Base-by-base conservation (phyloP, 1,284 basidiomycete genomes). In the Microbotryum intermedium region DNA sequence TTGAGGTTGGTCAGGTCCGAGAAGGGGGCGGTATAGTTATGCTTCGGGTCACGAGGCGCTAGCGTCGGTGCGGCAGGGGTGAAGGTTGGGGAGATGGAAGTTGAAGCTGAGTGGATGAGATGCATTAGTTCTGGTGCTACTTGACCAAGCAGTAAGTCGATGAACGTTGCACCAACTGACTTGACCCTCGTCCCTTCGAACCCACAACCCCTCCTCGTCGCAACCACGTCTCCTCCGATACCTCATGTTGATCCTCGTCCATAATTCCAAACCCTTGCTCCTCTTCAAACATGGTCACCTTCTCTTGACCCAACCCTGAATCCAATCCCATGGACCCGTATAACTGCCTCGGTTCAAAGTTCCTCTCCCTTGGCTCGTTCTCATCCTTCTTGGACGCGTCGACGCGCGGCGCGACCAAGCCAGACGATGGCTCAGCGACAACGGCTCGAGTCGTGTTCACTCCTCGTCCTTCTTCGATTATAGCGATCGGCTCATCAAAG, bases 1-100 rank as follows among this genome's bases (percentile, higher is more conserved):
- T 65, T 52, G 23, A 67, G 39, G 8, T 39, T 39, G 10, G 67
- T 56, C 23, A 64, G 57, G 45, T 61, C 49, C 11, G 50, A 57
- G 50, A 59, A 64, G 18, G 52, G 42, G 10, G 57, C 49, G 3
- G 62, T 47, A 52, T 29, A 65, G 53, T 65, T 57, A 53, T 58
- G 54, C 2, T 34, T 34, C n/a, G n/a, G n/a, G n/a, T 30, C 44
- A 53, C 20, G 57, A 46, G n/a, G 23, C 18, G 20, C 29, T 28
- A n/a, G 18, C 54, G 51, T 13, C 50, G 39, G 10, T 34, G 54
- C 25, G 50, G 47, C 25, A 44, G 47, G 45, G 55, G 44, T 16
- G 52, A 26, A 4, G 42, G 55, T n/a, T 28, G 53, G 42, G 10
- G 52, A 6, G 23, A 34, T 48, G 23, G 34, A 53, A 8, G 42